Percentiles rank a stretch among this genome's conserved stretches.
phyloP scores from a whole-genome alignment of 805 yeast species.

The Grigorovia transvaalensis region DNA sequence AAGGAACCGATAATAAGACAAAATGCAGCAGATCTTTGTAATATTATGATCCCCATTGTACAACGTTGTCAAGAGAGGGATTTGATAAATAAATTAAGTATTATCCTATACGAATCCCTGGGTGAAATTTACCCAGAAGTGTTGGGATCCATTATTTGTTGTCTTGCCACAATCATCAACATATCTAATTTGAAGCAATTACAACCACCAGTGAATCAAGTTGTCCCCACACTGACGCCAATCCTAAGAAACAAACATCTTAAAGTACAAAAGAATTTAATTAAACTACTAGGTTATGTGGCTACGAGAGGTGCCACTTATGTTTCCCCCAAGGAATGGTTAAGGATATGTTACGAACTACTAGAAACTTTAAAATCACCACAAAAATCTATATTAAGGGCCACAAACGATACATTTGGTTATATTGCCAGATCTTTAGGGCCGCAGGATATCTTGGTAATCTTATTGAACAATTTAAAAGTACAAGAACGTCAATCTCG shows the following conservation, averaged over 20 bases:
- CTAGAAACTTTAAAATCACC: conserved; percentile 81
- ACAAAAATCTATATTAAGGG: conserved; percentile 61
- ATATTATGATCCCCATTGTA: conserved; percentile 55
- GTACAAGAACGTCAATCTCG: conserved; percentile 95
- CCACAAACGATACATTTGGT: conserved; percentile 89
- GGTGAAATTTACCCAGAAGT: conserved; percentile 96
- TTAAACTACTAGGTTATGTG: conserved; percentile 68
- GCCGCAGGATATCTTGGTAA: conserved; percentile 85
- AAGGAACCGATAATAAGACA: conserved; percentile 64
- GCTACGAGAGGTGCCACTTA: conserved; percentile 73
- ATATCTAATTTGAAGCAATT: conserved; percentile 49
- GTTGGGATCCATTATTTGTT: conserved; percentile 71
- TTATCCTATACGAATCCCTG: conserved; percentile 75
- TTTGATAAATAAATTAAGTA: conserved; percentile 55
- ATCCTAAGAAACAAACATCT: conserved; percentile 82
- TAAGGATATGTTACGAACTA: conserved; percentile 86
- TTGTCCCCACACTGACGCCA: conserved; percentile 83
- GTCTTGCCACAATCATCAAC: conserved; percentile 52
- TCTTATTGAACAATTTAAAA: conserved; percentile 69
- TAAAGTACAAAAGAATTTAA: conserved; percentile 77
- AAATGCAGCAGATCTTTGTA: conserved; percentile 72
- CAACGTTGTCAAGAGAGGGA: conserved; percentile 54
- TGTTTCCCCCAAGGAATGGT: conserved; percentile 91
- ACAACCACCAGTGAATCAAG: conserved; percentile 74
- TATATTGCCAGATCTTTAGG: conserved; percentile 86